These are phyloP conservation scores for Kluyveromyces nonfermentans DNA, from an alignment of 805 yeast species.

Conservation along the genomic window DNA sequence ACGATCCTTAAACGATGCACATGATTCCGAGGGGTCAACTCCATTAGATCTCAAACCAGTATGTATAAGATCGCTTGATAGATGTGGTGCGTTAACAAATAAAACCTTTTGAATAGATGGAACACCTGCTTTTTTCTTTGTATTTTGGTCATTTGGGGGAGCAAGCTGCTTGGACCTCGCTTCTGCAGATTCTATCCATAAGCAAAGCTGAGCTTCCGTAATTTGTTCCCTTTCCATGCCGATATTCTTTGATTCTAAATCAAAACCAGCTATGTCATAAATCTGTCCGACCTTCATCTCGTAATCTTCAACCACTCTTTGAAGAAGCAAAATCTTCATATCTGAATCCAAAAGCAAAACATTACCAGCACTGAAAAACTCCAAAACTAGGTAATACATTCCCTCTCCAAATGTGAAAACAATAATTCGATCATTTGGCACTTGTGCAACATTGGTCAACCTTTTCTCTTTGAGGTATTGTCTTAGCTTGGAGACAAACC, in stretches of 20 bases:
- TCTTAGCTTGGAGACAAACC: slow-evolving; percentile 76
- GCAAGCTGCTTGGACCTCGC: slow-evolving; percentile 3
- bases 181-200: slow-evolving; percentile 24
- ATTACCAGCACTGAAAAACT: slow-evolving; percentile 94
- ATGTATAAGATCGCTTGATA: slow-evolving; percentile 72
- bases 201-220: slow-evolving; percentile 11
- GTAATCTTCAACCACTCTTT: slow-evolving; percentile 69
- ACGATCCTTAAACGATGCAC: slow-evolving; percentile 24
- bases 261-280: slow-evolving; percentile 52
- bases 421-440: slow-evolving; percentile 73
- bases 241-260: slow-evolving; percentile 32
- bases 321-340: slow-evolving; percentile 58
- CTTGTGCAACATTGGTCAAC: slow-evolving; percentile 60
- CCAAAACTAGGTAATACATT: slow-evolving; percentile 63
- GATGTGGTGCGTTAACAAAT: slow-evolving; percentile 58
- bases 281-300: slow-evolving; percentile 63
- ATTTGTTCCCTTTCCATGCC: slow-evolving; percentile 5
- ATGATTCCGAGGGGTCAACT: slow-evolving; percentile 38
- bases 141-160: slow-evolving; percentile 5
- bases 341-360: slow-evolving; percentile 66
- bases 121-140: slow-evolving; percentile 35
- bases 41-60: slow-evolving; percentile 40
- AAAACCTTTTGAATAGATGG: slow-evolving; percentile 60
- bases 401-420: slow-evolving; percentile 85
- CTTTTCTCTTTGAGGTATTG: slow-evolving; percentile 79